Conservation (phyloP, 805 yeast genomes). For the Candida silvatica region DNA sequence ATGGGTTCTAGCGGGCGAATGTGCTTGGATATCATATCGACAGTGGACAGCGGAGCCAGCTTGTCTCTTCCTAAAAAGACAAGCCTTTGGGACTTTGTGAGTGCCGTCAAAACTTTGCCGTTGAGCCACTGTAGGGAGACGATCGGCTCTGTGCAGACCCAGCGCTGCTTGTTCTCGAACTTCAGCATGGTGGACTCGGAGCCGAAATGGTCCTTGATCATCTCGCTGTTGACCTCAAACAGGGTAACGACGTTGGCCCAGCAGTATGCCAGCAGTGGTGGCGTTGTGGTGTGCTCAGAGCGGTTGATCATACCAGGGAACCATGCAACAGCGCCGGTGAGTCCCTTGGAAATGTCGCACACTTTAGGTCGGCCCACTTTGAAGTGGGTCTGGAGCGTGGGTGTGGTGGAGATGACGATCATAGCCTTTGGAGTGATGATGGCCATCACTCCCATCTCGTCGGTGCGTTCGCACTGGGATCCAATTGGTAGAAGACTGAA, state of each 20-base stretch:
- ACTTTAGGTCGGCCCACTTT: slow-evolving; percentile 40
- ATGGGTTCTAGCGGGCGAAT: slow-evolving; percentile 16
- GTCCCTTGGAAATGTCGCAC: slow-evolving; percentile 19
- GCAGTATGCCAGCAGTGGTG: slow-evolving; percentile 53
- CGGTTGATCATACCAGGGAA: slow-evolving; percentile 39
- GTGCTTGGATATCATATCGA: slow-evolving; percentile 33
- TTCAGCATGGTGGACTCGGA: slow-evolving; percentile 19
- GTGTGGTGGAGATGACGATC: slow-evolving; percentile 44
- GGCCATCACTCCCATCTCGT: slow-evolving; percentile 51
- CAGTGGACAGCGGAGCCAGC: slow-evolving; percentile 26
- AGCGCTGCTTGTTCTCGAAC: slow-evolving; percentile 32
- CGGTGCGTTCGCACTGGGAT: slow-evolving; percentile 42
- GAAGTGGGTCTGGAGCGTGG: slow-evolving; percentile 44
- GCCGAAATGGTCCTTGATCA: slow-evolving; percentile 16
- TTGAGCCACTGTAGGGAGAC: slow-evolving; percentile 52
- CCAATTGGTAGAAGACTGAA: slow-evolving; percentile 56
- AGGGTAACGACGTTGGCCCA: slow-evolving; percentile 58
- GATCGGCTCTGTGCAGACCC: slow-evolving; percentile 39
- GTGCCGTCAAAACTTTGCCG: slow-evolving; percentile 27
- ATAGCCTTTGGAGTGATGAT: slow-evolving; percentile 44
- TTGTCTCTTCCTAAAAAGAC: slow-evolving; percentile 32
- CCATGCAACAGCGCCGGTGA: slow-evolving; percentile 51
- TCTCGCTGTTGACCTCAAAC: slow-evolving; percentile 36
- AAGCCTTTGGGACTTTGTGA: slow-evolving; percentile 39
- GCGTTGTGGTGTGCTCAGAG: slow-evolving; percentile 18